Evolutionary conservation across 345 rosid genomes (phyloP).

Genomic region (Eucalyptus polyanthemos): DNA sequence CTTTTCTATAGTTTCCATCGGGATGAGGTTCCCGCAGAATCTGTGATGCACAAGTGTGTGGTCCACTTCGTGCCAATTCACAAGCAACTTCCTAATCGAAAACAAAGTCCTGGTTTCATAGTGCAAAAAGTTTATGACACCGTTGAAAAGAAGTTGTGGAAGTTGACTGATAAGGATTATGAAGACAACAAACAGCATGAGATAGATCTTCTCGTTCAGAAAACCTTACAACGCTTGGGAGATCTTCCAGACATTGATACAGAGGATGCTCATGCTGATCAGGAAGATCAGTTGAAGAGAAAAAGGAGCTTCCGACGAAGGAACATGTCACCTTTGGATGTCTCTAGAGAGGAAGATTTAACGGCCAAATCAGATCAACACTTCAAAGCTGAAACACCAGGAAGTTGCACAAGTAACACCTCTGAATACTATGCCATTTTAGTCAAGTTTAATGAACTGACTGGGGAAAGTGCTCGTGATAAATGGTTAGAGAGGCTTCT

Average conservation of each 20-base stretch:
- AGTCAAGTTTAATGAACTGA: slow-evolving; percentile 41
- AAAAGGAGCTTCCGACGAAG: slow-evolving; percentile 38
- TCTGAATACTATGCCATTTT: slow-evolving; percentile 50
- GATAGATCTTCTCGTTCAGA: slow-evolving; percentile 69
- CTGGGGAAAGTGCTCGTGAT: slow-evolving; percentile 75
- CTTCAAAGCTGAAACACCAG: slow-evolving; percentile 67
- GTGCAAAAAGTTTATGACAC: slow-evolving; percentile 79
- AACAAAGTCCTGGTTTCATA: slow-evolving; percentile 83
- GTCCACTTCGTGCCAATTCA: slow-evolving; percentile 86
- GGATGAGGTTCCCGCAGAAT: slow-evolving; percentile 93
- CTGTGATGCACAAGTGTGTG: slow-evolving; percentile 96
- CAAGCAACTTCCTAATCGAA: slow-evolving; percentile 79
- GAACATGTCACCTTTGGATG: slow-evolving; percentile 61
- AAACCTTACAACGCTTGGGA: slow-evolving; percentile 48
- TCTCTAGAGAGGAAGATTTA: slow-evolving; percentile 61
- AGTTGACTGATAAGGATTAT: slow-evolving; percentile 66
- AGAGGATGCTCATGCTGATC: slow-evolving; percentile 30
- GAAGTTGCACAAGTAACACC: slow-evolving; percentile 52
- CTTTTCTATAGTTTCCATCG: slow-evolving; percentile 93
- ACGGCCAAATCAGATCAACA: slow-evolving; percentile 22
- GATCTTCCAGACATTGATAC: slow-evolving; percentile 56
- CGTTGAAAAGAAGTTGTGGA: slow-evolving; percentile 52
- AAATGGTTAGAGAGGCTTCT: slow-evolving; percentile 88
- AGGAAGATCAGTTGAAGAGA: slow-evolving; percentile 30
- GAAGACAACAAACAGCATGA: slow-evolving; percentile 66